A percentile compares a stretch with the other conserved stretches of the same genome.
phyloP scores from a whole-genome alignment of 768 basidiomycete genomes.

The Lactarius vividus region DNA sequence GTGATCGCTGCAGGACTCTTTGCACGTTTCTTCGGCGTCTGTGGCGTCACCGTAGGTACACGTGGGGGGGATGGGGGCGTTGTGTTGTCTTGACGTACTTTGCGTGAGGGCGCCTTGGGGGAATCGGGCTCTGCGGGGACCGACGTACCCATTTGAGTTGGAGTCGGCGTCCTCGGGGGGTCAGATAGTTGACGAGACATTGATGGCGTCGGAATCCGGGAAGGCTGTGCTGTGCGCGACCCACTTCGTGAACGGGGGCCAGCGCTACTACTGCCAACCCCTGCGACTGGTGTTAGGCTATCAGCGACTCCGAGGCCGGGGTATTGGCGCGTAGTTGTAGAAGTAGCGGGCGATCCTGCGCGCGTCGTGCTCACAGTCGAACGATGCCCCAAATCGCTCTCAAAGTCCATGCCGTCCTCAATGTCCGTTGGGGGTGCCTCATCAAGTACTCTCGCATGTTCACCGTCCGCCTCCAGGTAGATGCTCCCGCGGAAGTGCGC shows the following conservation, averaged over 20 bases:
- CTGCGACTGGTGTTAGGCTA: slow-evolving; percentile 11
- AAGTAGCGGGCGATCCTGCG: background rate
- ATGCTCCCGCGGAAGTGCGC: slow-evolving; percentile 57
- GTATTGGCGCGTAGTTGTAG: slow-evolving; percentile 12
- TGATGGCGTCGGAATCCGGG: slow-evolving; percentile 27
- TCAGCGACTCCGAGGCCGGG: slow-evolving; percentile 18
- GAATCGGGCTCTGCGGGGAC: slow-evolving; percentile 38
- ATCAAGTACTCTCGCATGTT: slow-evolving; percentile 60
- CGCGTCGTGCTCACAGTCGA: slow-evolving; percentile 10
- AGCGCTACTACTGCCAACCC: slow-evolving; percentile 5
- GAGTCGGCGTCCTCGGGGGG: slow-evolving; percentile 43
- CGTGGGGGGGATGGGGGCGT: slow-evolving; percentile 23
- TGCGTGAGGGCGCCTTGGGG: slow-evolving; percentile 23
- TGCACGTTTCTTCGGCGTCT: slow-evolving; percentile 41
- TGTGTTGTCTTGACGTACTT: slow-evolving; percentile 20
- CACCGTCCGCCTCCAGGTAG: slow-evolving; percentile 60
- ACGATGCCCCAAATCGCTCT: slow-evolving; percentile 17
- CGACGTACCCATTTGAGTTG: slow-evolving; percentile 36
- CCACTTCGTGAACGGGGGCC: slow-evolving; percentile 21
- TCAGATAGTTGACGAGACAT: slow-evolving; percentile 44
- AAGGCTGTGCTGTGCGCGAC: slow-evolving; percentile 23
- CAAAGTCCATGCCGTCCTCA: slow-evolving; percentile 48
- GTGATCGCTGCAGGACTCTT: slow-evolving; percentile 48
- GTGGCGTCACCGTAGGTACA: slow-evolving; percentile 21
- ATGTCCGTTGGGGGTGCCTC: slow-evolving; percentile 75